Evolutionary conservation across 352 stramenopile genomes (phyloP).

Genomic region (Phytopythium vexans): DNA sequence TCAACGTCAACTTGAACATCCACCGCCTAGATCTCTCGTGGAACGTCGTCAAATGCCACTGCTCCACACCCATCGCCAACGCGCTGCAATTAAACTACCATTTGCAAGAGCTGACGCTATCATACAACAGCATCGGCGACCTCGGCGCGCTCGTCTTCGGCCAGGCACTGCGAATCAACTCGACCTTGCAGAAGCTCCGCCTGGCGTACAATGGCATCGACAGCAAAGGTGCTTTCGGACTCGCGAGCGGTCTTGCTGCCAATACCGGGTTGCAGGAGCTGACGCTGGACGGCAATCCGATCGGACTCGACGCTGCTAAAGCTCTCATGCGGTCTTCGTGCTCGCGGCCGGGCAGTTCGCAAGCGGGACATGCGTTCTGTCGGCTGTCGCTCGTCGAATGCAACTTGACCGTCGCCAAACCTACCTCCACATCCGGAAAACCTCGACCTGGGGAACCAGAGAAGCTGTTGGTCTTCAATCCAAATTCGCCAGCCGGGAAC

Average conservation of each 20-base stretch:
- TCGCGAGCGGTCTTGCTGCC: slow-evolving; percentile 47
- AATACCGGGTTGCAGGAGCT: slow-evolving; percentile 50
- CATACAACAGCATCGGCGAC: slow-evolving; percentile 64
- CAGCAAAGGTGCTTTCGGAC: slow-evolving; percentile 40
- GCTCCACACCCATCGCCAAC: slow-evolving; percentile 34
- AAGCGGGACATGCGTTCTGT: slow-evolving; percentile 19
- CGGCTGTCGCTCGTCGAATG: slow-evolving; percentile 56
- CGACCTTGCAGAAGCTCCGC: slow-evolving; percentile 35
- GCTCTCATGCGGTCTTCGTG: slow-evolving; percentile 58
- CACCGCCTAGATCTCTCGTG: slow-evolving; percentile 77
- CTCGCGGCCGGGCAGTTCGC: slow-evolving; percentile 8
- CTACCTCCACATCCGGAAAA: slow-evolving; percentile 9
- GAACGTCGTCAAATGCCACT: slow-evolving; percentile 66
- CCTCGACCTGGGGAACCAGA: too few relatives aligned
- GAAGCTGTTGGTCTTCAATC: slow-evolving; percentile 56
- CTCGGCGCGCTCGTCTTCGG: slow-evolving; percentile 54
- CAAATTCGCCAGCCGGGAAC: slow-evolving; percentile 40
- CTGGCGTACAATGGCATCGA: slow-evolving; percentile 70
- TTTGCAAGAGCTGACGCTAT: slow-evolving; percentile 51
- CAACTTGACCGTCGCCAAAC: slow-evolving; percentile 24
- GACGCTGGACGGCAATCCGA: slow-evolving; percentile 52
- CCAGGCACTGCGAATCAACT: slow-evolving; percentile 49
- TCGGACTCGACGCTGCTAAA: slow-evolving; percentile 52
- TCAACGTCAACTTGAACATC: slow-evolving; percentile 76
- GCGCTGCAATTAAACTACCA: slow-evolving; percentile 65